phyloP scores from a whole-genome alignment of 2,329 filamentous ascomycete species.

The Sclerotinia trifoliorum region DNA sequence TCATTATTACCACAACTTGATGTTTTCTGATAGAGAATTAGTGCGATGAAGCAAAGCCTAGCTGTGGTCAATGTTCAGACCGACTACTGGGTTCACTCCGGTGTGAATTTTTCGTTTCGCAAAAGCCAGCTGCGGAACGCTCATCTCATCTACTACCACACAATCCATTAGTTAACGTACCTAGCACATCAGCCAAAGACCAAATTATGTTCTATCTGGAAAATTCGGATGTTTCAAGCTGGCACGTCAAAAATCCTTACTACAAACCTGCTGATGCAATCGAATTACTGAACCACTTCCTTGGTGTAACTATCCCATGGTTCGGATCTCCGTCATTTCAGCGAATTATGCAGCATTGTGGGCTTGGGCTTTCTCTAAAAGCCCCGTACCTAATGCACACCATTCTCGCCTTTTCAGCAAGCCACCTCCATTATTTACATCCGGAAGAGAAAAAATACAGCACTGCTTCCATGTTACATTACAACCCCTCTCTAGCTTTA shows the following conservation, averaged over 20 bases:
- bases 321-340: slow-evolving; percentile 15
- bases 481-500: slow-evolving; percentile 4
- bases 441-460: slow-evolving; percentile 15
- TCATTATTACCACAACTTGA: no score
- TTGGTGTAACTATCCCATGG: not conserved
- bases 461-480: slow-evolving; percentile 13
- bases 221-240: not conserved
- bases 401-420: slow-evolving; percentile 24
- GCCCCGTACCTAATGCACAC: slow-evolving; percentile 23
- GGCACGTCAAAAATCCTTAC: not conserved
- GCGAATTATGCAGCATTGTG: slow-evolving; percentile 17
- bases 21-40: not conserved
- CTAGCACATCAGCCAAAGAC: not conserved
- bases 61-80: slow-evolving; percentile 14
- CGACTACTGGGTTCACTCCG: not conserved
- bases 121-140: not conserved
- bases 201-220: slow-evolving; percentile 10
- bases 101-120: not conserved
- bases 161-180: not conserved
- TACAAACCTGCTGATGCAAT: not conserved
- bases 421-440: slow-evolving; percentile 18
- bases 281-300: slow-evolving; percentile 6
- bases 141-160: not conserved
- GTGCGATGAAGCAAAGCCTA: slow-evolving; percentile 20
- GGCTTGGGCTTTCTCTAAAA: slow-evolving; percentile 6